Base-by-base conservation (phyloP, 306 rosid genomes). In the Inga oerstediana region DNA sequence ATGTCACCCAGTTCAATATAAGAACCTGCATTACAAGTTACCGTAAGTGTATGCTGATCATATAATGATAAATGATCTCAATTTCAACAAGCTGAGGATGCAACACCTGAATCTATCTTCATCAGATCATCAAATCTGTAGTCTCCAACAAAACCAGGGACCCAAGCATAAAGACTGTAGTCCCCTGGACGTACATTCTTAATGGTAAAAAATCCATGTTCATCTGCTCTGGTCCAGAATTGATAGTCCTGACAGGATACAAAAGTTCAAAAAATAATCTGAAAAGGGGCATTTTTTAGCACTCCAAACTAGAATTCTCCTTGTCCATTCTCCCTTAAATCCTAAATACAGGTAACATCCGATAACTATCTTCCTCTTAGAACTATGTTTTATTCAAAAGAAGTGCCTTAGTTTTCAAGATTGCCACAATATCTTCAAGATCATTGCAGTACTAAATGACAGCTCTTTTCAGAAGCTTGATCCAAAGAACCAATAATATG, bases 61-160 rank as follows among this genome's bases (percentile, higher is more conserved):
- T 41, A 83, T 48, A 48, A 83, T 34, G 65, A 74, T 22, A 71
- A 76, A 72, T 34, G 13, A 77, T 68, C 58, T 83, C 77, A 83
- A 82, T 62, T 77, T 66, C 76, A 59, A 87, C 74, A 75, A 74
- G 64, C 10, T 62, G 62, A 71, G 52, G 84, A 85, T 22, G 35
- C 51, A 1, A 65, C 43, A 91, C 97, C 98, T 91, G 94, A 43
- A 34, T 86, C 85, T 83, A 95, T 88, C 86, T 22, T 85, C 87
- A 95, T 66, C 11, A 51, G 59, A 68, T 61, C 84, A 72, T 86
- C 71, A 68, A 85, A 81, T 84, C 32, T 81, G 82, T 89, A 93
- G 78, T 95, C 91, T 70, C 98, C 97, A n/a, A 95, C 85, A 80
- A 91, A 87, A 52, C 95, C 96, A 61, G 94, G 91, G 20, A 93